phyloP scores from a whole-genome alignment of 1,284 basidiomycete species.

The Mycena sp. region DNA sequence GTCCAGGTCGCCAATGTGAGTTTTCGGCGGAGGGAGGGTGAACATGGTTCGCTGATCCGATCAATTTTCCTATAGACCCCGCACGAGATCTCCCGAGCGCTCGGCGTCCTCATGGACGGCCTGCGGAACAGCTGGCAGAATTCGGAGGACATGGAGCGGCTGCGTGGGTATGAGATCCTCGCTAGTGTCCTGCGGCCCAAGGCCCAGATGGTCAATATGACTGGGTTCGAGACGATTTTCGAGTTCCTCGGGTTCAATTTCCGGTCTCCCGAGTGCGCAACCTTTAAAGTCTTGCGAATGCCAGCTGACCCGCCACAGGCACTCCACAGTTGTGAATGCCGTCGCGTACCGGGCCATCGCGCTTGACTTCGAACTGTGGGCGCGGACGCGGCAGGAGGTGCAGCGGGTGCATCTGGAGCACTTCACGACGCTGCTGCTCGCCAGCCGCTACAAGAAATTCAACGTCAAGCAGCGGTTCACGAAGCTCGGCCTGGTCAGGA shows the following conservation, averaged over 20 bases:
- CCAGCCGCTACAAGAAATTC: constrained; percentile 79
- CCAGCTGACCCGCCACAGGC: constrained; percentile 53
- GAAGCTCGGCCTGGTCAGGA: constrained; percentile 79
- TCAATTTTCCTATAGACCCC: constrained; percentile 63
- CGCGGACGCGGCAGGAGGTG: constrained; percentile 72
- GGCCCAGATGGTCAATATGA: constrained; percentile 78
- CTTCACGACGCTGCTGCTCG: constrained; percentile 77
- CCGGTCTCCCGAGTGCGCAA: constrained; percentile 78
- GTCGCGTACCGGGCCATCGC: constrained; percentile 86
- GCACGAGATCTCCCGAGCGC: constrained; percentile 76
- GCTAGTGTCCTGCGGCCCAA: constrained; percentile 80
- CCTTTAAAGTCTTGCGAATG: no score
- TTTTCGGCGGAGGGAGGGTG: no score
- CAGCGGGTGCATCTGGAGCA: constrained; percentile 84
- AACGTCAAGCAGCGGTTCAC: constrained; percentile 76
- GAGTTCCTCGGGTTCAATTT: constrained; percentile 88
- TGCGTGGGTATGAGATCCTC: constrained; percentile 92
- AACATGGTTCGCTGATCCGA: constrained; percentile 3
- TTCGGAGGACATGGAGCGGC: constrained; percentile 90
- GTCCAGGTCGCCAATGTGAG: constrained; percentile 81
- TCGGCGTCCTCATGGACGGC: constrained; percentile 81
- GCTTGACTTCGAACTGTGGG: constrained; percentile 93
- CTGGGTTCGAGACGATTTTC: constrained; percentile 81
- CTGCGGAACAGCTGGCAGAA: constrained; percentile 90
- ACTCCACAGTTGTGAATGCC: constrained; percentile 84